Base-by-base conservation (phyloP, 257 asterid species). In the Rubia yunnanensis region DNA sequence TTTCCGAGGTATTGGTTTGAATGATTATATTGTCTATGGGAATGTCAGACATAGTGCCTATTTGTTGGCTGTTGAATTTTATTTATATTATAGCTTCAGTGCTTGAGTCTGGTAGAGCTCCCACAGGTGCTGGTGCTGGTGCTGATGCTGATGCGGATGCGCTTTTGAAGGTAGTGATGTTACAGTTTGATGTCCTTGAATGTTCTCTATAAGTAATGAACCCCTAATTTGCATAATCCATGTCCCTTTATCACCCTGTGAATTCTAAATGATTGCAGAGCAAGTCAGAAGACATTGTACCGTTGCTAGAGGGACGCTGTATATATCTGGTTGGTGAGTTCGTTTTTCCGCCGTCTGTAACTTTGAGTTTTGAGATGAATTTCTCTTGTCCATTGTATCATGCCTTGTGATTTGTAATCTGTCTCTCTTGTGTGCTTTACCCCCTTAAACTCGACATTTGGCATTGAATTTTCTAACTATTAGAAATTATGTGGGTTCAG, bases 251-350 rank as follows among this genome's bases (percentile, higher is more conserved):
- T 3, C 63, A 27, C 60, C 30, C 0, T 0, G 5, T 26, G 64
- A n/a, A 30, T 63, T 64, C 66, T 50, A 65, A 67, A 61, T 49
- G 67, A 64, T 81, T 84, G 76, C 92, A 88, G 96, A 80, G 63
- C 35, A 89, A 82, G 78, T 79, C 91, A 24, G 87, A 82, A 80
- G 92, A 81, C 65, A 64, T 84, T 53, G 88, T 80, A 79, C 81
- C 89, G 64, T 74, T 73, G 78, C 79, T 89, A 61, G 77, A 80
- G 72, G 98, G 96, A 64, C 84, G 84, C 23, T 87, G 95, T 71
- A 66, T 92, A 72, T 92, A 76, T 78, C 95, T 92, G 48, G 96
- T 92, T 24, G 98, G 98, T 92, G 67, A 80, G 96, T 87, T 62
- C 64, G 53, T 41, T 50, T 64, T 23, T 53, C 57, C 23, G 4